A percentile compares a stretch with the other conserved stretches of the same genome.
Conservation (phyloP, 148 eudicot genomes). For the Persicaria maculosa region DNA sequence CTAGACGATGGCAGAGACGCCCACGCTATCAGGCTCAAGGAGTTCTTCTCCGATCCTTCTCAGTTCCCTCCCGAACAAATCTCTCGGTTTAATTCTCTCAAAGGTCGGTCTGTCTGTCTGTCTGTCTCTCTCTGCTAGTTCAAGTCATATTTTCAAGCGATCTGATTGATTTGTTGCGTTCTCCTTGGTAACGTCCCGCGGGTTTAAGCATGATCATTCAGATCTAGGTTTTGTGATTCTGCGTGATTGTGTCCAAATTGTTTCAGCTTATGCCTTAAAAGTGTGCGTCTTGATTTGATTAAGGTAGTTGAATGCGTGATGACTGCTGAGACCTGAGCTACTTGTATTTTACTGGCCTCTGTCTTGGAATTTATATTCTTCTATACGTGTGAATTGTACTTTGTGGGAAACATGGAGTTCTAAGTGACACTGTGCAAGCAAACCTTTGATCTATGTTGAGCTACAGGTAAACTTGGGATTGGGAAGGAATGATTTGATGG, state of each 20-base stretch:
- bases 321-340: neutral
- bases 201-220: neutral
- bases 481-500: neutral
- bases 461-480: neutral
- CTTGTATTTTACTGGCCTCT: neutral
- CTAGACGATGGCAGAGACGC: slow-evolving; percentile 96
- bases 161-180: neutral
- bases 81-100: slow-evolving; percentile 83
- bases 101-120: slow-evolving; percentile 34
- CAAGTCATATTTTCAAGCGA: neutral
- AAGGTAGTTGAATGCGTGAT: neutral
- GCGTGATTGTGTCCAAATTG: neutral
- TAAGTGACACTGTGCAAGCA: neutral
- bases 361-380: neutral
- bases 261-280: neutral
- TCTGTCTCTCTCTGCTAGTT: neutral
- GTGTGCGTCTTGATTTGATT: neutral
- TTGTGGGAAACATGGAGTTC: neutral
- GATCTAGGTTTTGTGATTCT: slow-evolving; percentile 1
- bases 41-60: slow-evolving; percentile 75
- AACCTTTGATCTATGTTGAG: neutral
- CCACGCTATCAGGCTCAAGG: slow-evolving; percentile 89
- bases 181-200: neutral
- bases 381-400: neutral
- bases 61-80: slow-evolving; percentile 97